These are phyloP conservation scores for Fulvia fulva DNA, from an alignment of 2,329 filamentous ascomycete genomes.

Conservation along the genomic window DNA sequence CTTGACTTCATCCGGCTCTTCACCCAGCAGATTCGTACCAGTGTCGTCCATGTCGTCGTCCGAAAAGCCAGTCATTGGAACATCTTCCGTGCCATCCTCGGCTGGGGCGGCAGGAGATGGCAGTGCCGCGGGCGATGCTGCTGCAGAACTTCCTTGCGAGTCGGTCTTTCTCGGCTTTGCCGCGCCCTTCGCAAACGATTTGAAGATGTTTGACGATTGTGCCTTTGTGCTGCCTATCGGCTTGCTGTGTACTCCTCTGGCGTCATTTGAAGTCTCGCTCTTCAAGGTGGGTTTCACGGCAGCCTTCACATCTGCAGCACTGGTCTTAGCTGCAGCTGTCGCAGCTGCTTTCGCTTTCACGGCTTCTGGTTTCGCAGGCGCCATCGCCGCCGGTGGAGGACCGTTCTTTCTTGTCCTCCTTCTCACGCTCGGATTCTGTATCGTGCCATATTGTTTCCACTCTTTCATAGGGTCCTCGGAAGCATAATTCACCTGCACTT, in stretches of 20 bases:
- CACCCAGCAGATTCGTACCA: conserved; percentile 12
- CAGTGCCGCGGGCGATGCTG: conserved; percentile 34
- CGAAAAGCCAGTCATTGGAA: conserved; percentile 33
- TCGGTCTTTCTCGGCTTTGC: conserved; percentile 54
- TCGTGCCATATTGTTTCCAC: conserved; percentile 65
- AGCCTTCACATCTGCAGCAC: conserved; percentile 13
- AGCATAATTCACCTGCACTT: conserved; percentile 54
- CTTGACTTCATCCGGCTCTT: conserved; percentile 14
- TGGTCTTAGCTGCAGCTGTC: conserved; percentile 11
- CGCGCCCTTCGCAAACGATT: conserved; percentile 65
- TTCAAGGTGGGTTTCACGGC: conserved; percentile 22
- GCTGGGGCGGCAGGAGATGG: conserved; percentile 32
- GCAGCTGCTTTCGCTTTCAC: conserved; percentile 14
- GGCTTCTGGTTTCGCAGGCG: conserved; percentile 20
- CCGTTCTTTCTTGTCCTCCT: conserved; percentile 41
- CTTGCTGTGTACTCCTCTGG: conserved; percentile 38
- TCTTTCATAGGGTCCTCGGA: conserved; percentile 58
- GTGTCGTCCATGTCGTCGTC: conserved; percentile 54
- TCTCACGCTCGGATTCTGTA: conserved; percentile 67
- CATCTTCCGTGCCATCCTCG: conserved; percentile 30
- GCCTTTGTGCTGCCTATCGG: conserved; percentile 53
- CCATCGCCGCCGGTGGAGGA: conserved; percentile 36
- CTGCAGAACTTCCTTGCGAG: conserved; percentile 35
- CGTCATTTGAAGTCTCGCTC: conserved; percentile 28
- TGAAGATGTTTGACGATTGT: conserved; percentile 63